Conservation (phyloP, 768 basidiomycete genomes). For the Lactifluus hygrophoroides region DNA sequence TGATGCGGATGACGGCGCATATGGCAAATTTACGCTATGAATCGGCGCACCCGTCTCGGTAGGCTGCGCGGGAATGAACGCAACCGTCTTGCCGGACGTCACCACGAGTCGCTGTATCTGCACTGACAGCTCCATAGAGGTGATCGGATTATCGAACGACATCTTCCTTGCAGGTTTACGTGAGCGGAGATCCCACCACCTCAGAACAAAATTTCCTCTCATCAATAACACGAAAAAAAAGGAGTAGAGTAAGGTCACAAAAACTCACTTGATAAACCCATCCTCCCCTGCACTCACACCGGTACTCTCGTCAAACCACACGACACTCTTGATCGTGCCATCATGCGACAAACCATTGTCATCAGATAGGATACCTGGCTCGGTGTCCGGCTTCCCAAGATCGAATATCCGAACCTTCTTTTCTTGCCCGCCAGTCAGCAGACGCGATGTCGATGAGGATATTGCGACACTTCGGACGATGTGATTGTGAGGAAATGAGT, state of each 20-base stretch:
- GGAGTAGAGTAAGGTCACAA: background rate
- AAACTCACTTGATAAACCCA: constrained; percentile 77
- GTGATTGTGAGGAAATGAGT: constrained; percentile 97
- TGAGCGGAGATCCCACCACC: constrained; percentile 96
- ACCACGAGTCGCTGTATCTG: constrained; percentile 79
- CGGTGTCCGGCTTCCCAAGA: constrained; percentile 75
- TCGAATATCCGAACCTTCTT: constrained; percentile 97
- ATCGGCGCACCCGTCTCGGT: constrained; percentile 42
- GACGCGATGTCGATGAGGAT: constrained; percentile 56
- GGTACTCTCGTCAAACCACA: constrained; percentile 85
- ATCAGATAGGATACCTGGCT: constrained; percentile 71
- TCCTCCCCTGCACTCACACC: constrained; percentile 92
- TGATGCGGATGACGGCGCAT: constrained; percentile 89
- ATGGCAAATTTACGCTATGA: constrained; percentile 71
- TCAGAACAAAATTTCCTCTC: constrained; percentile 27
- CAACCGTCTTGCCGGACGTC: constrained; percentile 86
- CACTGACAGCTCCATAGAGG: constrained; percentile 87
- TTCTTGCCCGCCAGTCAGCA: constrained; percentile 92
- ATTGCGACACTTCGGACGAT: constrained; percentile 94
- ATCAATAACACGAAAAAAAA: background rate
- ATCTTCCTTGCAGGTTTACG: constrained; percentile 61
- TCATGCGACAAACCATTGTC: constrained; percentile 61
- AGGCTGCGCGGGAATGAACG: constrained; percentile 76
- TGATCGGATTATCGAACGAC: constrained; percentile 70
- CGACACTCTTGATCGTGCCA: constrained; percentile 84